phyloP scores from a whole-genome alignment of 345 rosid species.

The Ceriops tagal region DNA sequence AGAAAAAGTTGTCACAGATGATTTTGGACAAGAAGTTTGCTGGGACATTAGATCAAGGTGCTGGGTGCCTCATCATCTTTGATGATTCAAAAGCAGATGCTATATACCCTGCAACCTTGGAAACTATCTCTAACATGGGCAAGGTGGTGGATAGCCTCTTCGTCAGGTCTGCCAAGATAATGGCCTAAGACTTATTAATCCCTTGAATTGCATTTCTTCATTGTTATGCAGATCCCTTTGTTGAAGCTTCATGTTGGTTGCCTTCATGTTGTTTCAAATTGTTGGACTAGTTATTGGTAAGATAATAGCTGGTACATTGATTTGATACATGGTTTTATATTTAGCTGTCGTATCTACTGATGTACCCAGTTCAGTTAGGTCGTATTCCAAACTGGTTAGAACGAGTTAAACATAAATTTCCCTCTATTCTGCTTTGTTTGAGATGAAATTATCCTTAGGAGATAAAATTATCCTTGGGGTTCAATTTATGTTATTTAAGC shows the following conservation, averaged over 20 bases:
- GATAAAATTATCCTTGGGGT: no score
- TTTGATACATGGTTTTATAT: not conserved
- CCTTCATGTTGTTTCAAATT: not conserved
- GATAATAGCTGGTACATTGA: not conserved
- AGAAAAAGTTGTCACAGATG: conserved; percentile 95
- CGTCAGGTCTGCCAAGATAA: conserved; percentile 90
- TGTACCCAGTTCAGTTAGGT: no score
- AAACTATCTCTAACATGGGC: conserved; percentile 83
- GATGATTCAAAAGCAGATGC: conserved; percentile 88
- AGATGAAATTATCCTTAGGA: no score
- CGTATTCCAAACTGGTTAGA: no score
- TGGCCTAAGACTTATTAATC: conserved; percentile 40
- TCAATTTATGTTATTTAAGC: no score
- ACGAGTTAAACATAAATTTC: no score
- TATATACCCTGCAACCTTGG: conserved; percentile 76
- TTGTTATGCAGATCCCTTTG: not conserved
- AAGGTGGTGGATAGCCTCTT: conserved; percentile 97
- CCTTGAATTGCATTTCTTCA: not conserved
- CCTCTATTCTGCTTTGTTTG: no score
- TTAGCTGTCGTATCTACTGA: not conserved
- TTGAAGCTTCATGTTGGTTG: not conserved
- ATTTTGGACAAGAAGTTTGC: conserved; percentile 94
- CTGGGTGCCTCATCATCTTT: conserved; percentile 92
- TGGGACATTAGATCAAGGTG: conserved; percentile 93
- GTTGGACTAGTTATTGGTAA: not conserved